phyloP scores from a whole-genome alignment of 2,329 filamentous ascomycete genomes.

The Elsinoe ampelina region DNA sequence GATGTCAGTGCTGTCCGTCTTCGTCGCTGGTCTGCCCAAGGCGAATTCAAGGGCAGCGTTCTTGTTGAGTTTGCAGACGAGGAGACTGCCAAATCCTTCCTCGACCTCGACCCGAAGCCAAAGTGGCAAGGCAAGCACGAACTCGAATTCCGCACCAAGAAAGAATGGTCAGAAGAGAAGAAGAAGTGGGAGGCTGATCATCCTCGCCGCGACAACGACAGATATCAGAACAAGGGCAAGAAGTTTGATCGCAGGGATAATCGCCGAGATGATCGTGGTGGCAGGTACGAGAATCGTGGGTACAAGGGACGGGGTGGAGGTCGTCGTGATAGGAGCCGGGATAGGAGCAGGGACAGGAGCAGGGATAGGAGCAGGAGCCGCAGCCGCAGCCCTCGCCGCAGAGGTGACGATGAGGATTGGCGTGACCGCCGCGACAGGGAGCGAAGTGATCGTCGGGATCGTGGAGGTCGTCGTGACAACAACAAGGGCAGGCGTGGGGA shows the following conservation, averaged over 20 bases:
- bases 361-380: constrained; percentile 3
- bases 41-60: constrained; percentile 87
- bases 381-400: constrained; percentile 12
- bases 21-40: constrained; percentile 56
- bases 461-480: neutral
- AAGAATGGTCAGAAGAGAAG: constrained; percentile 59
- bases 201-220: constrained; percentile 26
- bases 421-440: constrained; percentile 12
- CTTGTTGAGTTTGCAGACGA: constrained; percentile 85
- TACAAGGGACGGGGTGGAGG: neutral
- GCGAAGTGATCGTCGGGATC: neutral
- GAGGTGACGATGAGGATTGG: constrained; percentile 20
- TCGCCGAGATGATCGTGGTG: constrained; percentile 7
- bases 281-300: neutral
- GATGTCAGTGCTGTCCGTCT: constrained; percentile 76
- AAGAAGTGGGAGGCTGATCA: constrained; percentile 28
- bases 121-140: constrained; percentile 61
- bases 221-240: constrained; percentile 22
- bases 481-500: constrained; percentile 1
- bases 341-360: constrained; percentile 2
- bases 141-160: constrained; percentile 78
- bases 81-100: constrained; percentile 70
- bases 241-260: constrained; percentile 12
- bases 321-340: constrained; percentile 2
- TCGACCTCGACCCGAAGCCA: constrained; percentile 69